Evolutionary conservation across 139 green algal genomes (phyloP).

Genomic region (Pleodorina starrii): DNA sequence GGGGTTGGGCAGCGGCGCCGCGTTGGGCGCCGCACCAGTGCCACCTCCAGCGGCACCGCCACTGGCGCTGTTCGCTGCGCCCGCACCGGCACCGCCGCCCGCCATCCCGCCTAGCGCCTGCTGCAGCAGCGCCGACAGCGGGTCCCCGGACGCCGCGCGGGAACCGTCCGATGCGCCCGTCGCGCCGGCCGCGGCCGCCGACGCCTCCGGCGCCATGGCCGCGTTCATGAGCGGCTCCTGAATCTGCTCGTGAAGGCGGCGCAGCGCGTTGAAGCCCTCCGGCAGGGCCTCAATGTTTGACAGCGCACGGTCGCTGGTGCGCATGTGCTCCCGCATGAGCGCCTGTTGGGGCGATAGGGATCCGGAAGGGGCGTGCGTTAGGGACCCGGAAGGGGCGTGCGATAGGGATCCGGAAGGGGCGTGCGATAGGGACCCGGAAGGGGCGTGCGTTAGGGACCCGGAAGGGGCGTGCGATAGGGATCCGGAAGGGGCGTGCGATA

Average conservation of each 20-base stretch:
- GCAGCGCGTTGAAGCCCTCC: constrained; percentile 96
- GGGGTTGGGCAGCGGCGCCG: constrained; percentile 95
- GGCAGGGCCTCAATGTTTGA: constrained; percentile 96
- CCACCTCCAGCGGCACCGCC: not conserved
- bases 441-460: too few relatives aligned
- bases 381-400: too few relatives aligned
- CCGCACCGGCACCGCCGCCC: constrained; percentile 39
- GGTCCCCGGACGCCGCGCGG: constrained; percentile 62
- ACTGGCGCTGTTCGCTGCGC: constrained; percentile 5
- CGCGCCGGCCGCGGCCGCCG: not conserved
- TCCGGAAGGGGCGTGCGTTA: too few relatives aligned
- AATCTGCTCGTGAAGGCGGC: constrained; percentile 91
- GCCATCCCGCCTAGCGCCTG: constrained; percentile 27
- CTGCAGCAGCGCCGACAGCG: constrained; percentile 74
- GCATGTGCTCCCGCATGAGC: constrained; percentile 96
- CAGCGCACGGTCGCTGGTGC: constrained; percentile 89
- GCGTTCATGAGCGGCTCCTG: constrained; percentile 89
- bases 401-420: too few relatives aligned
- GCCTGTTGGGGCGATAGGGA: too few relatives aligned
- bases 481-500: too few relatives aligned
- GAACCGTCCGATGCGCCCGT: not conserved
- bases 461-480: too few relatives aligned
- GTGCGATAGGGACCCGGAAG: too few relatives aligned
- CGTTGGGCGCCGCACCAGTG: constrained; percentile 75
- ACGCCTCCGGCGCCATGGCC: constrained; percentile 50